phyloP scores from a whole-genome alignment of 129 eudicot species.

The Centella asiatica region DNA sequence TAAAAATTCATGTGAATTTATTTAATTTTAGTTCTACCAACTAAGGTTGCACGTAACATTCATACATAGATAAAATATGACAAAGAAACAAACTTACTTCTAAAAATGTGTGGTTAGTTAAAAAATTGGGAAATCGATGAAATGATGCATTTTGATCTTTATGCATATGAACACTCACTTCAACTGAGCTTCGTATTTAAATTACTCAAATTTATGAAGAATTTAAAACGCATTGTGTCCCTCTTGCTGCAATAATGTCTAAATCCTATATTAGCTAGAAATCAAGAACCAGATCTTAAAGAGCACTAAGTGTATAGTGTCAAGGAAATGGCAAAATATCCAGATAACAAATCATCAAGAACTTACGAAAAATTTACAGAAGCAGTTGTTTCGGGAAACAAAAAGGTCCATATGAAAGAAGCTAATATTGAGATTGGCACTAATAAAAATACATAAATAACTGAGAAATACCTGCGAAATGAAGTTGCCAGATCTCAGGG shows the following conservation, averaged over 20 bases:
- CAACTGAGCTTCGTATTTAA: not conserved
- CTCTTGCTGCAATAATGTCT: no score
- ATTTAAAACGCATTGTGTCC: not conserved
- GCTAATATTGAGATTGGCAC: not conserved
- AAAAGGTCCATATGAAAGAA: conserved; percentile 9
- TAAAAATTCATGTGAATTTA: no score
- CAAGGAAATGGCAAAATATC: conserved; percentile 22
- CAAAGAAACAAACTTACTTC: not conserved
- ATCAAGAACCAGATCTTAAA: conserved; percentile 6
- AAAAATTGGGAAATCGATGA: not conserved
- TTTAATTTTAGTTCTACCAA: no score
- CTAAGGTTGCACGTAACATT: not conserved
- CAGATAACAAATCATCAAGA: conserved; percentile 10
- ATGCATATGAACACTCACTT: not conserved
- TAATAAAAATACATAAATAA: conserved; percentile 1
- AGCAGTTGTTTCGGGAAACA: conserved; percentile 11
- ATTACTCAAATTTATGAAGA: not conserved
- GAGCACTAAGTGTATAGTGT: not conserved
- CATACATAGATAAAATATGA: not conserved
- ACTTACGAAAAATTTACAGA: conserved; percentile 3
- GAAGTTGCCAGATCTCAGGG: conserved; percentile 39
- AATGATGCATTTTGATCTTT: not conserved
- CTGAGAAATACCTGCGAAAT: conserved; percentile 34
- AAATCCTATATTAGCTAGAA: not conserved
- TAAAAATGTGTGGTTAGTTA: not conserved